Percentiles rank a stretch among this genome's conserved stretches.
Evolutionary conservation across 352 stramenopile species (phyloP).

Genomic region (Phytophthora litchii): DNA sequence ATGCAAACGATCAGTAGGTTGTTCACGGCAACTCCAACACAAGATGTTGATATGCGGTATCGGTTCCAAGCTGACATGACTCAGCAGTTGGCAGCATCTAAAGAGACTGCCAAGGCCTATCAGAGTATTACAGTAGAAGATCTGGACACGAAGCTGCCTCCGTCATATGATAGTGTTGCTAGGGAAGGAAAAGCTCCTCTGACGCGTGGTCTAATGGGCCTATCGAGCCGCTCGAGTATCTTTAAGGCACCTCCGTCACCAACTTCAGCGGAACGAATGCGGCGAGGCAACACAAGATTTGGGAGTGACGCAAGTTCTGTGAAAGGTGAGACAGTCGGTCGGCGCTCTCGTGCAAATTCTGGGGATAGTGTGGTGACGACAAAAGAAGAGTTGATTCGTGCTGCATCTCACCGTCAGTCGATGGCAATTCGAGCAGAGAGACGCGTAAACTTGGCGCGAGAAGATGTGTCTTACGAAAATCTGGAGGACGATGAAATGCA

Average conservation of each 20-base stretch:
- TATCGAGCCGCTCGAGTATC: conserved; percentile 23
- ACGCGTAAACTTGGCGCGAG: conserved; percentile 46
- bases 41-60: conserved; percentile 26
- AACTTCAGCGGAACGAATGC: conserved; percentile 1
- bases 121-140: conserved; percentile 55
- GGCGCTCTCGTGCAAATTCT: conserved; percentile 10
- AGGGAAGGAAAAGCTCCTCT: not conserved
- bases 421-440: conserved; percentile 57
- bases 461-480: conserved; percentile 72
- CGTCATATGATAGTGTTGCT: not conserved
- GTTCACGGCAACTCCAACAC: not conserved
- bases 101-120: conserved; percentile 40
- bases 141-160: conserved; percentile 7
- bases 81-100: conserved; percentile 21
- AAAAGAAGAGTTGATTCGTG: conserved; percentile 39
- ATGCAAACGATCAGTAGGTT: not conserved
- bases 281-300: conserved; percentile 11
- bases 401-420: conserved; percentile 45
- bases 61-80: conserved; percentile 39
- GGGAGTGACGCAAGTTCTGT: conserved; percentile 5
- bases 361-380: conserved; percentile 5
- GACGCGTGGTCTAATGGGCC: not conserved
- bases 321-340: conserved; percentile 6
- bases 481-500: conserved; percentile 65
- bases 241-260: conserved; percentile 19